Base-by-base conservation (phyloP, 352 stramenopile genomes). In the Pythium periplocum region DNA sequence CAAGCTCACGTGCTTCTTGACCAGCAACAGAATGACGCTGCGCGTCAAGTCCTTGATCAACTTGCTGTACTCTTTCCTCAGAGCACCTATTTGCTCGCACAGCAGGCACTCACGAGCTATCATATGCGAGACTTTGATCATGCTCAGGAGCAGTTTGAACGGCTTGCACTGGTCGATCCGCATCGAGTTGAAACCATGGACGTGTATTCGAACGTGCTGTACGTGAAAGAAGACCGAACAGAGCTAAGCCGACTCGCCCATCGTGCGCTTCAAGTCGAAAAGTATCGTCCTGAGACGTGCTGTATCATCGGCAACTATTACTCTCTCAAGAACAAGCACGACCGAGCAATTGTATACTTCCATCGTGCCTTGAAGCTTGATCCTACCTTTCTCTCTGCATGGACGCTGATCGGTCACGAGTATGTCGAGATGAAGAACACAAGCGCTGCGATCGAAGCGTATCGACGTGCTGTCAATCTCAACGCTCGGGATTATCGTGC, bases 351-450 rank as follows among this genome's bases (percentile, higher is more conserved):
- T 42, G 71, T 97, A 49, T 99, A 99, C 69, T 99, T 99, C 70
- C 86, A 97, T 55, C 85, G 96, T 31, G 92, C 93, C 26, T 73
- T 99, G 4, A 96, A 96, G 55, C 71, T 99, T 11, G 90, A 99
- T 73, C 88, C 84, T 3, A 90, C 89, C 10, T 99, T 97, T 62
- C 69, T 98, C 4, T 97, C 87, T 37, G 96, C 96, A 0, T 99
- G 96, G 96, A 99, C 96, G 34, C 78, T 99, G 6, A 98, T 99
- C 55, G 97, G 97, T 8, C 97, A 99, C 72, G 97, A 99, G 70
- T 99, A 98, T 71, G 86, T 99, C 34, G 96, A 99, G 71, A 92
- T 99, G 78, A 98, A 98, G 69, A 98, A 99, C 69, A 98, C 96
- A 35, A 93, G 90, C 46, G 93, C 93, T 6, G 96, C 96, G 10